Conservation (phyloP, 805 yeast genomes). For the Metschnikowia lachancei region DNA sequence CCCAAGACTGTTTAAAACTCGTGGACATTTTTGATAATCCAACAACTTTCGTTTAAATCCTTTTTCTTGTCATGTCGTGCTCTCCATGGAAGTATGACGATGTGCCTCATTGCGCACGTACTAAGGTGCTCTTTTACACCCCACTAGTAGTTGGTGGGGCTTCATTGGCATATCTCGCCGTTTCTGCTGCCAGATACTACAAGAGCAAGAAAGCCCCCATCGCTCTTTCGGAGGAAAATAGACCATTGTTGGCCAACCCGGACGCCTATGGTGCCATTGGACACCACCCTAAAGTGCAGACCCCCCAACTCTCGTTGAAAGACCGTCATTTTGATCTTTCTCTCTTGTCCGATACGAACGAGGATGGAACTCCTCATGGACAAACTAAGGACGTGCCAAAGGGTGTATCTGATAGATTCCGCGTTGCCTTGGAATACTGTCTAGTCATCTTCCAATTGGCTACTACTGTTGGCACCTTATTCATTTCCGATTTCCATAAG, state of each 20-base stretch:
- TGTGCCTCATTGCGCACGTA: constrained; percentile 51
- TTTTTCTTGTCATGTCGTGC: constrained; percentile 16
- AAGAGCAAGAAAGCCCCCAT: constrained; percentile 9
- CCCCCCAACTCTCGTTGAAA: constrained; percentile 33
- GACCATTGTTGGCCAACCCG: constrained; percentile 34
- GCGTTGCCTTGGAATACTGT: constrained; percentile 49
- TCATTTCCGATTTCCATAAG: constrained; percentile 25
- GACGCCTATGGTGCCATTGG: constrained; percentile 34
- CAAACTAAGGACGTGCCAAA: constrained; percentile 46
- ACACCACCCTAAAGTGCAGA: constrained; percentile 6
- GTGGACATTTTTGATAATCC: background rate
- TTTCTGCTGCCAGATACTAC: constrained; percentile 16
- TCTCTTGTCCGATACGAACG: constrained; percentile 49
- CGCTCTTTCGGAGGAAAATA: constrained; percentile 25
- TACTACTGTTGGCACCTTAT: constrained; percentile 33
- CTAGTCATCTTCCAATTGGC: constrained; percentile 45
- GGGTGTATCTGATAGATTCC: constrained; percentile 49
- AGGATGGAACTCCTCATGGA: constrained; percentile 65
- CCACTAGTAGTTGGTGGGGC: constrained; percentile 31
- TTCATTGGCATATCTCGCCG: constrained; percentile 27
- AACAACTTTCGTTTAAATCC: background rate
- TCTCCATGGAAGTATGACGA: constrained; percentile 60
- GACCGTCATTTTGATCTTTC: constrained; percentile 66
- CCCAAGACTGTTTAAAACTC: no score
- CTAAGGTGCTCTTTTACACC: constrained; percentile 35